A percentile compares a stretch with the other conserved stretches of the same genome.
Evolutionary conservation across 2,329 filamentous ascomycete species (phyloP).

Genomic region (Calonectria naviculata): DNA sequence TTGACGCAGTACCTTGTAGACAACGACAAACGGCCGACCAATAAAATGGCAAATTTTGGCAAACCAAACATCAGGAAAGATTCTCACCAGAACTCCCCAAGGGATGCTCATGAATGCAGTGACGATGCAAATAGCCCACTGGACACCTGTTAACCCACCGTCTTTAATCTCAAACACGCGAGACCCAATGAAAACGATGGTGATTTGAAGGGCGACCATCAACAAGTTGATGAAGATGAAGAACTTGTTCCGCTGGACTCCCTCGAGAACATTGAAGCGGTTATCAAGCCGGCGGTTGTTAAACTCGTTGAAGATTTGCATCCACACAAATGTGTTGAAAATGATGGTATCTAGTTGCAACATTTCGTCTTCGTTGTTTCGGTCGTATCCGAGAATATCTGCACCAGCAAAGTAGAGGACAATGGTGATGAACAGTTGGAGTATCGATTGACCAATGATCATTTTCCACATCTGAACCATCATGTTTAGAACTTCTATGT

Average conservation of each 20-base stretch:
- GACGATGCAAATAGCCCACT: not conserved
- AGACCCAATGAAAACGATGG: constrained; percentile 66
- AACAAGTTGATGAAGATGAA: constrained; percentile 67
- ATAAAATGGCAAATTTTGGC: not conserved
- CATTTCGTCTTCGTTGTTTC: constrained; percentile 28
- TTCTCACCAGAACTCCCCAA: not conserved
- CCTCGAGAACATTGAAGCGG: not conserved
- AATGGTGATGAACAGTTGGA: not conserved
- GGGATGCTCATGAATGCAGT: not conserved
- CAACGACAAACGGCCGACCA: not conserved
- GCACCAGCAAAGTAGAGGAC: constrained; percentile 1
- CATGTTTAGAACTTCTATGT: not conserved
- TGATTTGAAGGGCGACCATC: constrained; percentile 67
- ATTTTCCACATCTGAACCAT: not conserved
- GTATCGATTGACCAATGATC: not conserved
- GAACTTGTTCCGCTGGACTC: constrained; percentile 66
- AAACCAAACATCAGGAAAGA: not conserved
- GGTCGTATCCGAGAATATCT: constrained; percentile 48
- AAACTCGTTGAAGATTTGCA: constrained; percentile 77
- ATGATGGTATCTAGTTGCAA: constrained; percentile 65
- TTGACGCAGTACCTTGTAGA: not conserved
- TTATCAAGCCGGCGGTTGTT: constrained; percentile 61
- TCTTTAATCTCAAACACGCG: not conserved
- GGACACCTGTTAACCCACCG: not conserved
- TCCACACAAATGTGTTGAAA: constrained; percentile 77